Base-by-base conservation (phyloP, 441 rosid genomes). In the Bruguiera hainesii region DNA sequence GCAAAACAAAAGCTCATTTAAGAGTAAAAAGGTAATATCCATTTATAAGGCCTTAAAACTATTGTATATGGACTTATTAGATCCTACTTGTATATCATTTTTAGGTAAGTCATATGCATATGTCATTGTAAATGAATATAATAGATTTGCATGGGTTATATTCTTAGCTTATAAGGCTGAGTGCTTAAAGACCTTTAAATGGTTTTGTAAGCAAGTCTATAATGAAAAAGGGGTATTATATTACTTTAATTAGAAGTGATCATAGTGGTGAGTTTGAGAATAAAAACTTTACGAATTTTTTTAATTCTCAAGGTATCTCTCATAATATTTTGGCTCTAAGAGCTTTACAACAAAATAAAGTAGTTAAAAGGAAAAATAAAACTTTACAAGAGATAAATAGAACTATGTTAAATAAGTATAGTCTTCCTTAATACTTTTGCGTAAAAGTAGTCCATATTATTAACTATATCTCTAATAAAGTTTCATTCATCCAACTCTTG, bases 401-500 rank as follows among this genome's bases (percentile, higher is more conserved):
- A 18, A 59, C 11, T 18, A 59, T 30, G 35, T 5, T 59, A 11
- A 31, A 15, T 7, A 11, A 59, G 16, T 59, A 29, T 59, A 18
- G 19, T 16, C 8, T 59, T 4, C 39, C 46, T 4, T 5, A 59
- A 59, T 30, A 59, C 4, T 59, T 59, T 19, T 59, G 1, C 16
- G 16, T 0, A 52, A 16, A 59, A 59, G n/a, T 5, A 0, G 16
- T 31, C 1, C 18, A 31, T 8, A 59, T 6, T 15, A 4, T 0
- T 28, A 30, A 10, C 20, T 30, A 4, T 31, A 7, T 30, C 2
- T n/a, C 26, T 5, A 52, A 52, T n/a, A 1, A 0, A 52, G 26
- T 52, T 0, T n/a, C 0, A 19, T 52, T n/a, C 2, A 8, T 19
- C 1, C 2, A 6, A 0, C n/a, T n/a, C 18, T 52, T 15, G 0